Conservation (phyloP, 2,329 filamentous ascomycete species). For the Didymosphaeria variabile region DNA sequence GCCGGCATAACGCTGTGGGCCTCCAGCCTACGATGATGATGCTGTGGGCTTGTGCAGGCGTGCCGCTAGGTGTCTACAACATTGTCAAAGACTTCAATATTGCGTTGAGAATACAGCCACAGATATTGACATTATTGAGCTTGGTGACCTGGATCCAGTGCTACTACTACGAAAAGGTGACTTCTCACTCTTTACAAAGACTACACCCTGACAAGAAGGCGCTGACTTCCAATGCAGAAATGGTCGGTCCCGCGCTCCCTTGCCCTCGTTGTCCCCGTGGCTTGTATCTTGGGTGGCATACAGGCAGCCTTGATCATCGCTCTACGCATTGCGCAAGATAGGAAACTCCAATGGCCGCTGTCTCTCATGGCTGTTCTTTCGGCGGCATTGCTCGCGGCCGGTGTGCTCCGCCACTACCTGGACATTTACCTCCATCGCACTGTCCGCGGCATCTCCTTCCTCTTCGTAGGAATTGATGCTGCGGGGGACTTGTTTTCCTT, state of each 20-base stretch:
- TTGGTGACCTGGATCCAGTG: constrained; percentile 65
- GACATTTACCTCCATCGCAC: constrained; percentile 73
- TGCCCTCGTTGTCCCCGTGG: constrained; percentile 61
- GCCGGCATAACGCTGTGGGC: constrained; percentile 70
- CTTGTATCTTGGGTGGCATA: constrained; percentile 65
- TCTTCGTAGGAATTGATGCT: constrained; percentile 76
- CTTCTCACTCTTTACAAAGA: neutral
- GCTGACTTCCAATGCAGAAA: constrained; percentile 49
- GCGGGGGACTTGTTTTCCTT: constrained; percentile 74
- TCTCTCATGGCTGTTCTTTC: constrained; percentile 74
- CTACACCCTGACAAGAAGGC: constrained; percentile 6
- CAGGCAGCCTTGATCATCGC: constrained; percentile 69
- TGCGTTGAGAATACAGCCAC: constrained; percentile 64
- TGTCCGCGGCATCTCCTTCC: constrained; percentile 75
- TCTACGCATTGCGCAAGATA: constrained; percentile 55
- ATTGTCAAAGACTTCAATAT: constrained; percentile 64
- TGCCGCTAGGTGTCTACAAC: constrained; percentile 71
- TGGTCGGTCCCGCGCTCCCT: constrained; percentile 63
- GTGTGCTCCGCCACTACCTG: constrained; percentile 73
- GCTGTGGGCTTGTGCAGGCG: constrained; percentile 73
- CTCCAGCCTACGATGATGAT: constrained; percentile 77
- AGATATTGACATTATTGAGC: constrained; percentile 63
- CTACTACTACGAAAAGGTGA: constrained; percentile 60
- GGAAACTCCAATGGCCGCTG: constrained; percentile 66
- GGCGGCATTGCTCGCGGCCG: constrained; percentile 69